Percentiles rank a stretch among this genome's conserved stretches.
These are phyloP conservation scores for Solanum ossicruentum DNA, from an alignment of 257 asterid species.

Conservation along the genomic window DNA sequence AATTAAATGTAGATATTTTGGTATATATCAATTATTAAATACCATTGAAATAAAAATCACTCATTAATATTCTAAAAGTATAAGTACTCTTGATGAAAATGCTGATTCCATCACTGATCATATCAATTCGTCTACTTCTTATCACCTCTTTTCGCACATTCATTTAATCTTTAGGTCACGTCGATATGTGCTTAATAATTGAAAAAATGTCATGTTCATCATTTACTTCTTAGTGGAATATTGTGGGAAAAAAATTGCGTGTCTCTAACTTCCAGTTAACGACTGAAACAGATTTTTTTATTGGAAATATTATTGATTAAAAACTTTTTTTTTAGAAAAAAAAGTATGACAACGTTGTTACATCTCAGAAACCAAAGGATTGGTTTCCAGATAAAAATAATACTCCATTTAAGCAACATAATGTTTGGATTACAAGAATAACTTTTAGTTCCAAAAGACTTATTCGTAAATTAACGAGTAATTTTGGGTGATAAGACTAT, in stretches of 20 bases:
- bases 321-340: not conserved
- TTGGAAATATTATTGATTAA: not conserved
- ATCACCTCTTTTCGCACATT: not conserved
- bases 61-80: no score
- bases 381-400: not conserved
- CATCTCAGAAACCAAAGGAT: not conserved
- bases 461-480: not conserved
- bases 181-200: not conserved
- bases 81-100: no score
- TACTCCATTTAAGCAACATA: not conserved
- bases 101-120: not conserved
- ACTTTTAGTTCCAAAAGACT: not conserved
- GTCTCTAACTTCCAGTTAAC: not conserved
- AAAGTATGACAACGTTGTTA: not conserved
- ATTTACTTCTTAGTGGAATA: not conserved
- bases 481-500: not conserved
- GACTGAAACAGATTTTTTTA: not conserved
- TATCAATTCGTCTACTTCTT: not conserved
- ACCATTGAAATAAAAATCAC: no score
- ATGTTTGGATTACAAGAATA: not conserved
- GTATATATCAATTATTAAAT: no score
- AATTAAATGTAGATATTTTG: no score
- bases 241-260: not conserved
- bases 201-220: not conserved
- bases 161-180: not conserved